phyloP scores from a whole-genome alignment of 768 basidiomycete genomes.

The Naematelia aurantialba region DNA sequence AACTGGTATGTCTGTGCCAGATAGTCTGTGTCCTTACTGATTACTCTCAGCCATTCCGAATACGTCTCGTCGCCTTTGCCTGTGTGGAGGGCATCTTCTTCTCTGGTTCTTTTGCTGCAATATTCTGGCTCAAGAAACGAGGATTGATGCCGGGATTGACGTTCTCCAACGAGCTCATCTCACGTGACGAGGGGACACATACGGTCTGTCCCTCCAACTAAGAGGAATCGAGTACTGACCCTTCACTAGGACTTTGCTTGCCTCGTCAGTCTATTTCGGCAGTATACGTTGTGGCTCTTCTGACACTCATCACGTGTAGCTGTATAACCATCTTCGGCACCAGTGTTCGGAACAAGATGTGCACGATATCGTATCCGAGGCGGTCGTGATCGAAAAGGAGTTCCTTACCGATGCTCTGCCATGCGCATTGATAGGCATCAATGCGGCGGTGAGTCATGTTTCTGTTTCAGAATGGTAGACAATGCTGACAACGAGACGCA shows the following conservation, averaged over 20 bases:
- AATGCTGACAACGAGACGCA: conserved; percentile 11
- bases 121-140: conserved; percentile 51
- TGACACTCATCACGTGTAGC: conserved; percentile 8
- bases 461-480: background rate
- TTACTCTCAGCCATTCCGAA: conserved; percentile 34
- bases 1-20: conserved; percentile 28
- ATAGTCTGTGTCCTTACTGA: background rate
- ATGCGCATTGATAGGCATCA: conserved; percentile 47
- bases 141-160: conserved; percentile 50
- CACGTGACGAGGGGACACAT: conserved; percentile 45
- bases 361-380: conserved; percentile 45
- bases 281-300: background rate
- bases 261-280: conserved; percentile 13
- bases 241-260: conserved; percentile 34
- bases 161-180: conserved; percentile 47
- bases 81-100: conserved; percentile 52
- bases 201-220: conserved; percentile 15
- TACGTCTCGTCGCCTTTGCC: conserved; percentile 47
- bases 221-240: conserved; percentile 4
- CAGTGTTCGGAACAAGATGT: conserved; percentile 39
- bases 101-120: conserved; percentile 50
- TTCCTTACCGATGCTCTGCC: conserved; percentile 50
- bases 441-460: conserved; percentile 30
- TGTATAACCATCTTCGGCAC: conserved; percentile 39
- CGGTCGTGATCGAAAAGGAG: conserved; percentile 49